A percentile compares a stretch with the other conserved stretches of the same genome.
Conservation (phyloP, 768 basidiomycete species). For the Rhodosporidiobolus sp. region DNA sequence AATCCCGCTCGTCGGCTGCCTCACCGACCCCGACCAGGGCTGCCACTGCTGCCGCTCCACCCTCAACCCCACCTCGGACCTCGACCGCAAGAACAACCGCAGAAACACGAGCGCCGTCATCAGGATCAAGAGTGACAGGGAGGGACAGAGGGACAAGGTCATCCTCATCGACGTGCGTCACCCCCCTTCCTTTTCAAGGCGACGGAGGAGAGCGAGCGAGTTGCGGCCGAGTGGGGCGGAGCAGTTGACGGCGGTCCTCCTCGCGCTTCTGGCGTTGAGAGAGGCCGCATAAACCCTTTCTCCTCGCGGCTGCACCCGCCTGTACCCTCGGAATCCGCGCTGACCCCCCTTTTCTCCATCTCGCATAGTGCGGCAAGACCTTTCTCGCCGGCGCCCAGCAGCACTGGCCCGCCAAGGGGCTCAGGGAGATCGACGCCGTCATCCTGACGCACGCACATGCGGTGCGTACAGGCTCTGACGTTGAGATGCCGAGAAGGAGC, state of each 20-base stretch:
- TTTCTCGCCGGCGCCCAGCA: constrained; percentile 48
- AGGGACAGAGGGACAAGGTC: constrained; percentile 12
- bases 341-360: background rate
- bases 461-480: constrained; percentile 42
- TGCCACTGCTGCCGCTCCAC: constrained; percentile 60
- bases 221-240: too few species aligned
- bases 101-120: constrained; percentile 77
- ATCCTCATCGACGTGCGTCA: constrained; percentile 34
- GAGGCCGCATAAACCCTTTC: too few species aligned
- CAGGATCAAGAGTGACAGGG: constrained; percentile 48
- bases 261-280: too few species aligned
- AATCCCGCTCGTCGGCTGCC: constrained; percentile 63
- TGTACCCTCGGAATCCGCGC: too few species aligned
- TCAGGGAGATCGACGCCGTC: constrained; percentile 69
- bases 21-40: constrained; percentile 62
- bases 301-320: too few species aligned
- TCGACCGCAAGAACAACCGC: constrained; percentile 62
- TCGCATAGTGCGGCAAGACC: constrained; percentile 52
- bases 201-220: too few species aligned
- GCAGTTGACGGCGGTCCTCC: too few species aligned
- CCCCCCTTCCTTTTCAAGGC: too few species aligned
- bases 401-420: constrained; percentile 67
- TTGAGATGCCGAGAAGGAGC: too few species aligned
- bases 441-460: constrained; percentile 86
- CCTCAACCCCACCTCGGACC: constrained; percentile 32